Base-by-base conservation (phyloP, 1,284 basidiomycete species). In the Cutaneotrichosporon cutaneum region DNA sequence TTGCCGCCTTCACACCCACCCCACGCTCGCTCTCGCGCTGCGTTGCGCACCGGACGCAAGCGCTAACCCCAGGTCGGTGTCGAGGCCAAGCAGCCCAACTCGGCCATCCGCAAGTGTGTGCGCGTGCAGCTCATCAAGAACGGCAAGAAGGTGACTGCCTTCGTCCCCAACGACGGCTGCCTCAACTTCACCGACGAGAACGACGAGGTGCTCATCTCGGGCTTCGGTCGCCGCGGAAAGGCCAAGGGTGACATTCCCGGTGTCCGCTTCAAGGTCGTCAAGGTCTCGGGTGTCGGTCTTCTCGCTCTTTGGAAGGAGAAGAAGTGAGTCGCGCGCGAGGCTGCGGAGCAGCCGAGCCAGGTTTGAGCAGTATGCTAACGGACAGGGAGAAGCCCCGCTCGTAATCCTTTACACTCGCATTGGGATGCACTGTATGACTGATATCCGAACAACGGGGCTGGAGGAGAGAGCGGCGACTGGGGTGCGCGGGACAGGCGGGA, bases 81-180 rank as follows among this genome's bases (percentile, higher is more conserved):
- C 59, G 85, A 86, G 81, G 84, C 85, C 79, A 86, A 86, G 81
- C 84, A 85, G 81, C 96, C 96, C 83, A 99, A 99, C 88, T 99
- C 96, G 80, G 96, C 96, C 81, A 98, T 99, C 82, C 93, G 96
- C 83, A 99, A 99, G 83, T 99, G 96, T 86, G 96, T 99, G 72
- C 92, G 96, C 85, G 96, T 99, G 67, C 96, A 99, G 81, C 87
- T 99, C 76, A 99, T 99, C 83, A 99, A 99, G 88, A 99, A 99
- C 85, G 96, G 96, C 77, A 99, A 99, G 90, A 98, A 99, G 83
- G 93, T 94, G 78, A 94, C 93, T 66, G 92, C 92, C 75, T 95
- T 87, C 85, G 86, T 86, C 54, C 85, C 85, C 71, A 98, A 98
- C 82, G 96, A 99, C 81, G 96, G 96, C 87, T 97, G 94, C 85